A percentile compares a stretch with the other conserved stretches of the same genome.
Evolutionary conservation across 2,329 filamentous ascomycete species (phyloP).

Genomic region (Apiospora malaysiana): DNA sequence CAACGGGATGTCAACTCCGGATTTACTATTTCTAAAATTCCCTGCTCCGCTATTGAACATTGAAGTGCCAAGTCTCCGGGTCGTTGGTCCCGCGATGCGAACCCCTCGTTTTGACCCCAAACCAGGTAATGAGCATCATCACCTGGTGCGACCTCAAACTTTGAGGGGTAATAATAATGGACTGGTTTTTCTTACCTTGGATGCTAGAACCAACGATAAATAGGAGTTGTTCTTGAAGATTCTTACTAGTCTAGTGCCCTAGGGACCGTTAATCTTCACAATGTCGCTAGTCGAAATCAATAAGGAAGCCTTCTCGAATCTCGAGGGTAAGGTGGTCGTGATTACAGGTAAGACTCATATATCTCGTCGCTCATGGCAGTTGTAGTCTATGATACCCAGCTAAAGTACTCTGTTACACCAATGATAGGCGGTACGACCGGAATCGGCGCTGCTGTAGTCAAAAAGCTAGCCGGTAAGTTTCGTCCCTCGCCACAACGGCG

Average conservation of each 20-base stretch:
- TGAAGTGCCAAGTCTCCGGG: no score
- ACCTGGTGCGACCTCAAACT: not conserved
- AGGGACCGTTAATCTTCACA: fast-evolving
- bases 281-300: not conserved
- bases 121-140: not conserved
- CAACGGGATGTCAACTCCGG: no score
- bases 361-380: no score
- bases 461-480: not conserved
- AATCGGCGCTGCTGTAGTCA: not conserved
- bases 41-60: no score
- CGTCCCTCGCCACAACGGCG: not conserved
- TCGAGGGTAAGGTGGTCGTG: not conserved
- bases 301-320: not conserved
- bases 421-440: not conserved
- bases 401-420: not conserved
- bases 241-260: not conserved
- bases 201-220: not conserved
- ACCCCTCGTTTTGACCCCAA: not conserved
- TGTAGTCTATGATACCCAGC: not conserved
- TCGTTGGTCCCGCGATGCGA: not conserved
- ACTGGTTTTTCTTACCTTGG: not conserved
- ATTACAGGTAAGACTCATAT: not conserved
- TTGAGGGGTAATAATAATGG: not conserved
- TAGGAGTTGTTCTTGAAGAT: not conserved
- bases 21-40: no score